phyloP scores from a whole-genome alignment of 148 eudicot species.

The Oxyria digyna region DNA sequence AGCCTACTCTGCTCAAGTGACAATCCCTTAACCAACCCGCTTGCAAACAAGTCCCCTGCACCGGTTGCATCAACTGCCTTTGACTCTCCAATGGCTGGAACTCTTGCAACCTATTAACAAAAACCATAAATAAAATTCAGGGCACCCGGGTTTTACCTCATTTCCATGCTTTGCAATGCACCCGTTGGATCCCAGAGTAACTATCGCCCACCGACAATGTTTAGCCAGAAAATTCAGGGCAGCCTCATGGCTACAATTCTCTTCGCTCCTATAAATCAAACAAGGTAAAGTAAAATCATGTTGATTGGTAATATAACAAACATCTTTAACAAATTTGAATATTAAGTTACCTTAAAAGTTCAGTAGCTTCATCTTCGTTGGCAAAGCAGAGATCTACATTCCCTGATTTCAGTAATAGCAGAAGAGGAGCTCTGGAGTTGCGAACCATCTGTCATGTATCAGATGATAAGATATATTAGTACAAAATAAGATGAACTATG shows the following conservation, averaged over 20 bases:
- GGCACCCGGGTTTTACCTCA: slow-evolving; percentile 39
- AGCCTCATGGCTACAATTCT: slow-evolving; percentile 44
- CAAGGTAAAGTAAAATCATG: too few species aligned
- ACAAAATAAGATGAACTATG: background rate
- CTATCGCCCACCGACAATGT: slow-evolving; percentile 89
- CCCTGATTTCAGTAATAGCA: slow-evolving; percentile 66
- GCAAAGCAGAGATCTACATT: slow-evolving; percentile 92
- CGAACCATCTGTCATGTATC: slow-evolving; percentile 62
- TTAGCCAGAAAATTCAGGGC: slow-evolving; percentile 73
- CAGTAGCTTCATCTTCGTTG: slow-evolving; percentile 92
- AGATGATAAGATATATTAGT: background rate
- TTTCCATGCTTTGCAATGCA: slow-evolving; percentile 76
- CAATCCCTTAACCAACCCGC: slow-evolving; percentile 77
- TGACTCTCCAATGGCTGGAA: slow-evolving; percentile 69
- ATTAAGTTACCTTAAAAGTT: slow-evolving; percentile 80
- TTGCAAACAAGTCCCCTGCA: slow-evolving; percentile 93
- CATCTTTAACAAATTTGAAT: too few species aligned
- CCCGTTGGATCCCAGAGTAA: slow-evolving; percentile 79
- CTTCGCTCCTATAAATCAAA: slow-evolving; percentile 35
- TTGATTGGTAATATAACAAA: too few species aligned
- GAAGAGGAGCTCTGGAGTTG: slow-evolving; percentile 46
- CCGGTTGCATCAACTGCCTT: slow-evolving; percentile 81
- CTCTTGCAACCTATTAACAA: slow-evolving; percentile 9
- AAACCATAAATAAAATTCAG: background rate
- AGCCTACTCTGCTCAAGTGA: slow-evolving; percentile 74